Conservation (phyloP, 257 asterid genomes). For the Salvia miltiorrhiza region DNA sequence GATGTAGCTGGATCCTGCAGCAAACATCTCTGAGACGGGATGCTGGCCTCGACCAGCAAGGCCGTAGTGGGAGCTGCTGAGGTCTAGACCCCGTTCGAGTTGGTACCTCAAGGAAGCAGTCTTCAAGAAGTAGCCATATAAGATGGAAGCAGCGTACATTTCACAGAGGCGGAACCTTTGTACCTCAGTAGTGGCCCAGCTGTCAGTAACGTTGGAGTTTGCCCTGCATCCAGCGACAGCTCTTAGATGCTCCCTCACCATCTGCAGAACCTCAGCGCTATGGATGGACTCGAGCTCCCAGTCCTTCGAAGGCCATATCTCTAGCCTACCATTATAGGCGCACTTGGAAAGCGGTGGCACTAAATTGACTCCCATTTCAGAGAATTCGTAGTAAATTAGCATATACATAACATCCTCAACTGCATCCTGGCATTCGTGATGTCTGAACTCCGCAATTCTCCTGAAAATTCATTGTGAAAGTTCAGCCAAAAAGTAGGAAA, state of each 20-base stretch:
- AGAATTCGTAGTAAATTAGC: slow-evolving; percentile 49
- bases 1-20: slow-evolving; percentile 33
- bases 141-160: slow-evolving; percentile 59
- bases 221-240: slow-evolving; percentile 48
- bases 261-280: slow-evolving; percentile 54
- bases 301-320: slow-evolving; percentile 74
- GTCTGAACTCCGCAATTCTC: slow-evolving; percentile 66
- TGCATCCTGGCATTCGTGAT: slow-evolving; percentile 49
- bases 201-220: slow-evolving; percentile 43
- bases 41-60: slow-evolving; percentile 11
- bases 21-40: slow-evolving; percentile 25
- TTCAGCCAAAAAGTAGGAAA: slow-evolving; percentile 24
- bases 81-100: slow-evolving; percentile 49
- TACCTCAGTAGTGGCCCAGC: slow-evolving; percentile 54
- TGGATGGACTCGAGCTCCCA: slow-evolving; percentile 91
- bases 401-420: slow-evolving; percentile 77
- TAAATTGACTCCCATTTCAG: slow-evolving; percentile 59
- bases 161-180: slow-evolving; percentile 46
- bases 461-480: slow-evolving; percentile 37
- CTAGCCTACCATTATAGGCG: slow-evolving; percentile 61
- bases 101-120: slow-evolving; percentile 64
- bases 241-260: slow-evolving; percentile 70
- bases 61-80: slow-evolving; percentile 19
- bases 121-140: slow-evolving; percentile 80
- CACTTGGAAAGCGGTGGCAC: slow-evolving; percentile 78